phyloP scores from a whole-genome alignment of 2,329 filamentous ascomycete species.

The Phaeosphaeria sp. region DNA sequence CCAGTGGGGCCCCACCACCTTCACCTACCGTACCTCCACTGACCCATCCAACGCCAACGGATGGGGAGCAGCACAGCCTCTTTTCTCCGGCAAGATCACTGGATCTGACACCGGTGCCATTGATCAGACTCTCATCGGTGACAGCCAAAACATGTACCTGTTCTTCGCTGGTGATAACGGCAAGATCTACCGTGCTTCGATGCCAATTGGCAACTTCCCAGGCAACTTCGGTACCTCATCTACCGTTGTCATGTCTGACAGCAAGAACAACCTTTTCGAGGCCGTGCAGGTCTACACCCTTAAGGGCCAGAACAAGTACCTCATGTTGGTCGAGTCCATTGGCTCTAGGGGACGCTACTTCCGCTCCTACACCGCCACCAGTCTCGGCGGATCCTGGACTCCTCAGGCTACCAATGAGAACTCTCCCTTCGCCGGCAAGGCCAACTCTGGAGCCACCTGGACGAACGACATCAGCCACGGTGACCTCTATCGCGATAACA shows the following conservation, averaged over 20 bases:
- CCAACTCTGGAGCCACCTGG: constrained; percentile 69
- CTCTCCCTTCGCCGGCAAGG: constrained; percentile 69
- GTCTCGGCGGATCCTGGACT: constrained; percentile 65
- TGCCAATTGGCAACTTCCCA: constrained; percentile 69
- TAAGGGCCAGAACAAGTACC: constrained; percentile 62
- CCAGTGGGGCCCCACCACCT: constrained; percentile 67
- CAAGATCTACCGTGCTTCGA: constrained; percentile 68
- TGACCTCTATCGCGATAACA: constrained; percentile 62
- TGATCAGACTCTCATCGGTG: constrained; percentile 69
- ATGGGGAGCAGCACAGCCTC: constrained; percentile 61
- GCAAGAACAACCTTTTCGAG: constrained; percentile 66
- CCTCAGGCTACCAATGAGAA: constrained; percentile 62
- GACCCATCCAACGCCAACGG: constrained; percentile 64
- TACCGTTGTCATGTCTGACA: constrained; percentile 60
- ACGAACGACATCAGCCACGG: constrained; percentile 72
- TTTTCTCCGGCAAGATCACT: constrained; percentile 64
- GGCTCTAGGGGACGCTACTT: constrained; percentile 67
- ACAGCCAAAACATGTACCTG: constrained; percentile 67
- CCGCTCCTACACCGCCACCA: constrained; percentile 69
- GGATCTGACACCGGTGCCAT: constrained; percentile 62
- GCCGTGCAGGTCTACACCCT: constrained; percentile 71
- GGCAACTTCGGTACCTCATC: constrained; percentile 62
- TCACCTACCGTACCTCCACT: constrained; percentile 65
- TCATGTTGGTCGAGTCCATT: constrained; percentile 72
- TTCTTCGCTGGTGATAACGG: constrained; percentile 74